phyloP scores from a whole-genome alignment of 306 rosid species.

The Glycyrrhiza uralensis region DNA sequence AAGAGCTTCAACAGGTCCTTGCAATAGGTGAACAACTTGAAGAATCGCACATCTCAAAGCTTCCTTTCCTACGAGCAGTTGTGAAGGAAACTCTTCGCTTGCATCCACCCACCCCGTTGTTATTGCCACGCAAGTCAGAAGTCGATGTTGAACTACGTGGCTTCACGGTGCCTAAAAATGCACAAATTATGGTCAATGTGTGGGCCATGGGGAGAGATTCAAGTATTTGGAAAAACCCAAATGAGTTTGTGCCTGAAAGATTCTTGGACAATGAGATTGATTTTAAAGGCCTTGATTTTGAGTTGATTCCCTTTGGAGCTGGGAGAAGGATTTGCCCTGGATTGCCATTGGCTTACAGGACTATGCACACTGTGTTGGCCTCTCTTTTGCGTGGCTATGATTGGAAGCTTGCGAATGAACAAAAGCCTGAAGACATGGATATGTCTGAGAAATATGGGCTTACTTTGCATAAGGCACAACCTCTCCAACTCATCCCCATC shows the following conservation, averaged over 20 bases:
- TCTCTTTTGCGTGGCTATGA: neutral
- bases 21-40: neutral
- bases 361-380: neutral
- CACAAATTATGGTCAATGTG: slow-evolving; percentile 17
- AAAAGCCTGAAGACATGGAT: neutral
- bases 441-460: neutral
- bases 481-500: neutral
- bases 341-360: neutral
- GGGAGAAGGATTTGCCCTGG: slow-evolving; percentile 29
- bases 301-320: slow-evolving; percentile 28
- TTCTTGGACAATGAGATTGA: slow-evolving; percentile 13
- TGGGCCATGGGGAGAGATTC: slow-evolving; percentile 35
- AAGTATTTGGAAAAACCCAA: slow-evolving; percentile 17
- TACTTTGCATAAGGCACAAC: neutral
- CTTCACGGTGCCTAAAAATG: neutral
- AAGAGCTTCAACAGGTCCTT: neutral
- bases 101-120: no score
- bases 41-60: slow-evolving; percentile 22
- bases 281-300: slow-evolving; percentile 30
- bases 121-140: neutral
- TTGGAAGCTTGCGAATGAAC: slow-evolving; percentile 5
- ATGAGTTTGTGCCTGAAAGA: slow-evolving; percentile 30
- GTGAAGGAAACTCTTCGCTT: no score
- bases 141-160: neutral
- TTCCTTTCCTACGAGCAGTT: slow-evolving; percentile 21